Conservation (phyloP, 192 early-diverging fungal species). For the Mortierella hygrophila region DNA sequence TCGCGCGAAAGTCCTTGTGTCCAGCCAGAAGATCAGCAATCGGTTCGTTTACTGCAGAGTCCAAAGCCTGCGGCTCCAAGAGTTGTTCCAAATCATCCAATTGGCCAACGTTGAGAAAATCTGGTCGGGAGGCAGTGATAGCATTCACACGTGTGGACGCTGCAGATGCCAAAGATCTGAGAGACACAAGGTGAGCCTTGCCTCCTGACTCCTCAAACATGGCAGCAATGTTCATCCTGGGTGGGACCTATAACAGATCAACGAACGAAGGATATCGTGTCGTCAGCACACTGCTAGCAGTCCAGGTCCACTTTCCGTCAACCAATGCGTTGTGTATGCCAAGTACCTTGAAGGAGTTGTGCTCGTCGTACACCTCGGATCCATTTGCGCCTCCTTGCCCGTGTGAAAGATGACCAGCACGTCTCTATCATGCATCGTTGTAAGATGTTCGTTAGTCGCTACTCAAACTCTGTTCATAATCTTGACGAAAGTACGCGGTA, state of each 20-base stretch:
- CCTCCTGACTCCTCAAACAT: constrained; percentile 32
- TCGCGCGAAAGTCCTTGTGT: constrained; percentile 41
- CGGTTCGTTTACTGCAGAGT: neutral
- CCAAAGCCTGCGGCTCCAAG: constrained; percentile 7
- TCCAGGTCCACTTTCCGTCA: too few relatives aligned
- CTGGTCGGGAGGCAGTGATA: neutral
- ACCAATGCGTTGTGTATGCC: neutral
- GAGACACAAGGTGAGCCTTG: neutral
- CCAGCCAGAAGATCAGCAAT: constrained; percentile 28
- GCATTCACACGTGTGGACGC: neutral
- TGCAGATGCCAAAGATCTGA: constrained; percentile 10
- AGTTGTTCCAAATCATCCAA: constrained; percentile 30
- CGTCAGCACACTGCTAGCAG: neutral
- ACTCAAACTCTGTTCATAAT: neutral
- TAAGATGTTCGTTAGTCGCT: neutral
- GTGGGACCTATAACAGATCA: constrained; percentile 11
- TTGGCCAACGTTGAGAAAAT: constrained; percentile 32
- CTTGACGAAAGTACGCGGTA: neutral
- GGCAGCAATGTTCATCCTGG: constrained; percentile 22
- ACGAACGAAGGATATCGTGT: neutral
- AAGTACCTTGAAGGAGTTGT: constrained; percentile 29
- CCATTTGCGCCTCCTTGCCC: constrained; percentile 9
- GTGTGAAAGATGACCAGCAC: constrained; percentile 31
- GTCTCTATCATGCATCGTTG: constrained; percentile 19
- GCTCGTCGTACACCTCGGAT: constrained; percentile 18